These are phyloP conservation scores for Moricandia moricandioides DNA, from an alignment of 345 rosid species.

Conservation along the genomic window DNA sequence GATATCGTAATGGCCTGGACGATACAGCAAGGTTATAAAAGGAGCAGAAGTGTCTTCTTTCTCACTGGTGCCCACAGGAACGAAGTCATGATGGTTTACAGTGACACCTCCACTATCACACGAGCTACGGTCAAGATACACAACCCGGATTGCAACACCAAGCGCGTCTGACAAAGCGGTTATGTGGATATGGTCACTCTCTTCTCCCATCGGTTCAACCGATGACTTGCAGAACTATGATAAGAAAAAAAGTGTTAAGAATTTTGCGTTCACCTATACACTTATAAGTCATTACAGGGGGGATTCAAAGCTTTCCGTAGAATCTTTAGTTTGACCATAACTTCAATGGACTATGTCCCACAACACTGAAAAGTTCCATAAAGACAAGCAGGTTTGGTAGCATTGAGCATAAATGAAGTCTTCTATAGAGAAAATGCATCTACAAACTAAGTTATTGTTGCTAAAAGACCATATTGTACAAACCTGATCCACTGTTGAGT, in stretches of 20 bases:
- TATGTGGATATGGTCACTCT: conserved; percentile 97
- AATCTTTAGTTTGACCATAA: neutral
- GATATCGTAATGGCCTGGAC: conserved; percentile 97
- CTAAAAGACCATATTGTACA: conserved; percentile 18
- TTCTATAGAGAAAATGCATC: too few species aligned
- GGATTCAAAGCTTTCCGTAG: neutral
- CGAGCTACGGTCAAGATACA: conserved; percentile 96
- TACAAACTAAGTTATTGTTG: too few species aligned
- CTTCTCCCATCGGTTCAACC: conserved; percentile 99
- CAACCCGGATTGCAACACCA: conserved; percentile 85
- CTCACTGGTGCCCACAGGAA: conserved; percentile 51
- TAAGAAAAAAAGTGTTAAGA: neutral
- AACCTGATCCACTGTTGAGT: conserved; percentile 91
- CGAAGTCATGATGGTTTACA: conserved; percentile 87
- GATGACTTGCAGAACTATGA: conserved; percentile 93
- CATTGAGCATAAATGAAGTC: too few species aligned
- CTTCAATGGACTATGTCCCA: too few species aligned
- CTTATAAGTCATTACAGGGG: neutral
- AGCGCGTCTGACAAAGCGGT: conserved; percentile 92
- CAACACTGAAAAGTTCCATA: too few species aligned
- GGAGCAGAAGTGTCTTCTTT: conserved; percentile 46
- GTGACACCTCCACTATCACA: conserved; percentile 70
- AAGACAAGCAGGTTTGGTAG: too few species aligned
- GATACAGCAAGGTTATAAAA: conserved; percentile 82
- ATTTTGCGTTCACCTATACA: too few species aligned